Evolutionary conservation across 768 basidiomycete species (phyloP).

Genomic region (Phanerochaete carnosa): DNA sequence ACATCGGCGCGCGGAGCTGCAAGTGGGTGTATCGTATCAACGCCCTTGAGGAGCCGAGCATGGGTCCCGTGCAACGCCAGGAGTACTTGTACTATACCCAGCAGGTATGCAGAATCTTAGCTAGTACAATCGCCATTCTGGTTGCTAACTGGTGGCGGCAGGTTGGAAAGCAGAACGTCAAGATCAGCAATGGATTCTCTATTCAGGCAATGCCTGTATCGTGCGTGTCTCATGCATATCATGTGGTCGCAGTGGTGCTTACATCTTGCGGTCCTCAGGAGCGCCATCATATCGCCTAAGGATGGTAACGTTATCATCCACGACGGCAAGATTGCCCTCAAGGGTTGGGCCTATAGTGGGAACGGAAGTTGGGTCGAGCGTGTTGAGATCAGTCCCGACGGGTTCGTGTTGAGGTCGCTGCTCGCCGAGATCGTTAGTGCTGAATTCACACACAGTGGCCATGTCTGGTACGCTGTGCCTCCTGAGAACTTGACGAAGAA

Average conservation of each 20-base stretch:
- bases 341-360: slow-evolving; percentile 30
- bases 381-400: slow-evolving; percentile 51
- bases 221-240: slow-evolving; percentile 27
- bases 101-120: slow-evolving; percentile 34
- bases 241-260: background rate
- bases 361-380: slow-evolving; percentile 53
- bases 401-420: slow-evolving; percentile 24
- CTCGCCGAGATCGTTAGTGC: slow-evolving; percentile 22
- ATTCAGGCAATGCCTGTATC: slow-evolving; percentile 60
- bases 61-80: slow-evolving; percentile 49
- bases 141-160: slow-evolving; percentile 14
- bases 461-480: slow-evolving; percentile 48
- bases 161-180: slow-evolving; percentile 51
- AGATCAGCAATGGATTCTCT: slow-evolving; percentile 52
- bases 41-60: slow-evolving; percentile 43
- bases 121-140: background rate
- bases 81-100: slow-evolving; percentile 52
- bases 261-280: slow-evolving; percentile 28
- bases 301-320: slow-evolving; percentile 47
- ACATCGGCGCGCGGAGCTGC: slow-evolving; percentile 51
- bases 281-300: slow-evolving; percentile 43
- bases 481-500: slow-evolving; percentile 48
- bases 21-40: slow-evolving; percentile 56
- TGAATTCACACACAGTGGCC: no score
- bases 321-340: slow-evolving; percentile 41